A percentile compares a stretch with the other conserved stretches of the same genome.
Conservation (phyloP, 305 asterid genomes). For the Plantago rigida region DNA sequence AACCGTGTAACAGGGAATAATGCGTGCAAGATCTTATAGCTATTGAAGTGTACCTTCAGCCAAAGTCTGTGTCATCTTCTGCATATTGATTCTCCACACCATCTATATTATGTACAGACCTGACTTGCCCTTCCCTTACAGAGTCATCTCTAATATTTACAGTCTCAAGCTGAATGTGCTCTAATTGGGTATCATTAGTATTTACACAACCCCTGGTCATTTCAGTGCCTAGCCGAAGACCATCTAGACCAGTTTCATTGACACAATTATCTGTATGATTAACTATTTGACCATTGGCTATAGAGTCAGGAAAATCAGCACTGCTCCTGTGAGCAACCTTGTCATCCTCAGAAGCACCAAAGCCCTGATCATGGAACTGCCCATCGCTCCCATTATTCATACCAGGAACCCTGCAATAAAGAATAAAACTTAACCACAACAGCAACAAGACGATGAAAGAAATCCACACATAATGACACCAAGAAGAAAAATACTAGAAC, state of each 20-base stretch:
- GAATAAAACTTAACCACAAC: not conserved
- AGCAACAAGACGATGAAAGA: not conserved
- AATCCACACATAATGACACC: too few relatives aligned
- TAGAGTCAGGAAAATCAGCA: constrained; percentile 37
- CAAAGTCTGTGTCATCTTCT: constrained; percentile 5
- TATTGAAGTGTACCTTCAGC: constrained; percentile 11
- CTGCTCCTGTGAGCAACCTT: constrained; percentile 27
- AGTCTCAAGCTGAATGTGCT: constrained; percentile 31
- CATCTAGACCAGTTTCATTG: constrained; percentile 35
- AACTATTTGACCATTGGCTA: constrained; percentile 28
- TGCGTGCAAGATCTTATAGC: not conserved
- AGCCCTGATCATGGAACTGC: constrained; percentile 34
- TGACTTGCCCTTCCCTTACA: not conserved
- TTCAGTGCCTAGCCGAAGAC: constrained; percentile 34
- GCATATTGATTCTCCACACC: constrained; percentile 6
- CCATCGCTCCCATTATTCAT: constrained; percentile 27
- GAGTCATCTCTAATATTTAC: constrained; percentile 1
- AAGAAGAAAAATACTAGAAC: not conserved
- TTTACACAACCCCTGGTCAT: constrained; percentile 43
- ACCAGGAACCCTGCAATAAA: constrained; percentile 27
- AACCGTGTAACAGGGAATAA: too few relatives aligned
- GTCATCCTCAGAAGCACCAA: constrained; percentile 32
- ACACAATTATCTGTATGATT: constrained; percentile 29
- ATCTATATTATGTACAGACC: constrained; percentile 11
- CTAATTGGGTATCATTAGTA: constrained; percentile 39